These are phyloP conservation scores for Podaxis mareebaensis DNA, from an alignment of 768 basidiomycete species.

Conservation along the genomic window DNA sequence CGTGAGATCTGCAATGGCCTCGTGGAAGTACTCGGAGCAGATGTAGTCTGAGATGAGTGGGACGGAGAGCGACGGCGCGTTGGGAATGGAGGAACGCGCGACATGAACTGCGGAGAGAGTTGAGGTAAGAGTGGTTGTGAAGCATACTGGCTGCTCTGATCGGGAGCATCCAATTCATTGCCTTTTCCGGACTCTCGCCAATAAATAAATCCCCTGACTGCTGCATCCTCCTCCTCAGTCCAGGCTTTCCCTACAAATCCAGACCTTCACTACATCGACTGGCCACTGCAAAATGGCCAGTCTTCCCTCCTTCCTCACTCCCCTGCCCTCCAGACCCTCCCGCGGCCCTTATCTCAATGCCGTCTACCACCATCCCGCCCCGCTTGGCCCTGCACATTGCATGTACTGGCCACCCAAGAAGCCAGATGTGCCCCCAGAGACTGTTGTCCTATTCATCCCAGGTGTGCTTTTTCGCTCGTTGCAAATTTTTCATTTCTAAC, in stretches of 20 bases:
- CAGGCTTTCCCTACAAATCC: not conserved
- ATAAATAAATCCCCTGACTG: not conserved
- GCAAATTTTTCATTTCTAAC: slow-evolving; percentile 5
- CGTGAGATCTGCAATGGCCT: slow-evolving; percentile 65
- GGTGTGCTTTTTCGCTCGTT: slow-evolving; percentile 28
- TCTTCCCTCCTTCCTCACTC: slow-evolving; percentile 35
- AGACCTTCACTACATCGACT: not conserved
- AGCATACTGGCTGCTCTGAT: not conserved
- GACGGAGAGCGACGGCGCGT: slow-evolving; percentile 54
- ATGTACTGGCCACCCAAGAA: slow-evolving; percentile 51
- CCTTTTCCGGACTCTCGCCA: slow-evolving; percentile 1
- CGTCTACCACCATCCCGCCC: slow-evolving; percentile 37
- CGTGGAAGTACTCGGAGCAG: slow-evolving; percentile 38
- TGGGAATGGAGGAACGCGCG: slow-evolving; percentile 58
- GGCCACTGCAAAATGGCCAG: slow-evolving; percentile 16
- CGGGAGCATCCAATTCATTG: slow-evolving; percentile 2
- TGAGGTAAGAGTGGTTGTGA: not conserved
- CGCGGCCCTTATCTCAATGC: slow-evolving; percentile 26
- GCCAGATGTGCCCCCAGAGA: slow-evolving; percentile 26
- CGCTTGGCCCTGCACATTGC: slow-evolving; percentile 44
- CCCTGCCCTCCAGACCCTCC: slow-evolving; percentile 15
- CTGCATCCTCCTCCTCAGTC: not conserved
- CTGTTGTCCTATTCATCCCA: slow-evolving; percentile 50
- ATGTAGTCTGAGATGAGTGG: slow-evolving; percentile 39
- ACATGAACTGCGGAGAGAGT: slow-evolving; percentile 40